phyloP scores from a whole-genome alignment of 139 green algal species.

The Closterium sp. region DNA sequence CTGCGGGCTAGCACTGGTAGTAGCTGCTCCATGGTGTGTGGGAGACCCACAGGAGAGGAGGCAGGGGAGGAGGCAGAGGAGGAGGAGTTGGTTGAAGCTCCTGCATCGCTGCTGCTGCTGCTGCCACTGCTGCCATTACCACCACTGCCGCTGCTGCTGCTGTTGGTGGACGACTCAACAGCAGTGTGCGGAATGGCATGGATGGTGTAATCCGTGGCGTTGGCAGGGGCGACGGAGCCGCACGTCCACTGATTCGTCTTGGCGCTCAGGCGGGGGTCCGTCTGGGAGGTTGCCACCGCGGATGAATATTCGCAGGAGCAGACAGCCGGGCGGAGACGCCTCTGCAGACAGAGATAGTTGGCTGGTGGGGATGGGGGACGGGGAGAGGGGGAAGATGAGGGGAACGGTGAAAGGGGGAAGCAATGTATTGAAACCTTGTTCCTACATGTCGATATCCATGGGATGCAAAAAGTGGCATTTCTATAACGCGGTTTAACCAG shows the following conservation, averaged over 20 bases:
- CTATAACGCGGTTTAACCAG: too few species aligned
- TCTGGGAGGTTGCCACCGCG: not conserved
- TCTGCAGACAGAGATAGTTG: slow-evolving; percentile 20
- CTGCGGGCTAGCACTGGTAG: not conserved
- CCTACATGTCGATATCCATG: too few species aligned
- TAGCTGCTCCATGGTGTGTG: slow-evolving; percentile 7
- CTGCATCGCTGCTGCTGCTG: not conserved
- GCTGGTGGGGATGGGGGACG: slow-evolving; percentile 5
- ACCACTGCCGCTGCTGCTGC: not conserved
- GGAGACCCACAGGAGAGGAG: not conserved
- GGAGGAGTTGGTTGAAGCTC: not conserved
- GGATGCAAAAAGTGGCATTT: too few species aligned
- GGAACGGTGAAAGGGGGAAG: too few species aligned
- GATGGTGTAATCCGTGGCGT: slow-evolving; percentile 15
- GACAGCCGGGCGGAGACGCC: not conserved
- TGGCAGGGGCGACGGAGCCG: slow-evolving; percentile 14
- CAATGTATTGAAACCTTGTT: too few species aligned
- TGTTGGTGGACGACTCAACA: not conserved
- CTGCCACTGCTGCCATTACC: not conserved
- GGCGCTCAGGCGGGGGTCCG: slow-evolving; percentile 16
- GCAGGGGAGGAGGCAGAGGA: not conserved
- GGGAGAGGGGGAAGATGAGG: too few species aligned
- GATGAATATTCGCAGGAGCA: slow-evolving; percentile 33
- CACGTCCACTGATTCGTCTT: slow-evolving; percentile 17
- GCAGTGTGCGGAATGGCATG: not conserved